Conservation (phyloP, 2,329 filamentous ascomycete species). For the Ceratocystis cacaofunesta region DNA sequence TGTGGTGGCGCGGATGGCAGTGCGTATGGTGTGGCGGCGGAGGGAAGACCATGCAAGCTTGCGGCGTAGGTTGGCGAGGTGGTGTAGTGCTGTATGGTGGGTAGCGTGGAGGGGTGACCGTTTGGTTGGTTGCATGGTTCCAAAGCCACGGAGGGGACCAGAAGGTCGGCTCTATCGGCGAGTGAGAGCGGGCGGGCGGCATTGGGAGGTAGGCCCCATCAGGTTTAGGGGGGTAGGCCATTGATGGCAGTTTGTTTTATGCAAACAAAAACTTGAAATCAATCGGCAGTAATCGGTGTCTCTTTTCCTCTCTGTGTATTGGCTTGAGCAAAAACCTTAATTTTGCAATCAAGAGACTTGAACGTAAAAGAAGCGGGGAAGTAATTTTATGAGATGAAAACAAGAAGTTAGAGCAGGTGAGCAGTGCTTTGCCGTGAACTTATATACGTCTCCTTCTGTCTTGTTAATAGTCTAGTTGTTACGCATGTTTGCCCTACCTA, state of each 20-base stretch:
- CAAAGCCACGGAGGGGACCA: conserved; percentile 8
- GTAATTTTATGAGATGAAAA: neutral
- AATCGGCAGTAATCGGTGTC: too few species aligned
- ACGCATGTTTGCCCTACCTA: neutral
- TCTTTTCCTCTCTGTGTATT: too few species aligned
- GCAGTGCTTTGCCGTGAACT: neutral
- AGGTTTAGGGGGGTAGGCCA: conserved; percentile 5
- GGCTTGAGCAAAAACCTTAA: neutral
- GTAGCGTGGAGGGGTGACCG: neutral
- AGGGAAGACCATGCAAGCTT: neutral
- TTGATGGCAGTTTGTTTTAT: neutral
- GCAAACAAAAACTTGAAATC: neutral
- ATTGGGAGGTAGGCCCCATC: conserved; percentile 5
- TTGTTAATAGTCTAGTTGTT: neutral
- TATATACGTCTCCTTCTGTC: neutral
- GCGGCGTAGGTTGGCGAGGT: neutral
- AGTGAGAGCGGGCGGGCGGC: neutral
- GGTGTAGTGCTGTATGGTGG: neutral
- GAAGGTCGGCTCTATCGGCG: neutral
- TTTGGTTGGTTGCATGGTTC: neutral
- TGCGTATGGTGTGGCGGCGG: neutral
- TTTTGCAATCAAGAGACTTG: neutral
- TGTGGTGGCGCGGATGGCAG: neutral
- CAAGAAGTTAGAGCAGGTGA: neutral
- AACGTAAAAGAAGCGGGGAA: too few species aligned